A percentile compares a stretch with the other conserved stretches of the same genome.
phyloP scores from a whole-genome alignment of 371 early-diverging fungal species.

The Mucor racemosus region DNA sequence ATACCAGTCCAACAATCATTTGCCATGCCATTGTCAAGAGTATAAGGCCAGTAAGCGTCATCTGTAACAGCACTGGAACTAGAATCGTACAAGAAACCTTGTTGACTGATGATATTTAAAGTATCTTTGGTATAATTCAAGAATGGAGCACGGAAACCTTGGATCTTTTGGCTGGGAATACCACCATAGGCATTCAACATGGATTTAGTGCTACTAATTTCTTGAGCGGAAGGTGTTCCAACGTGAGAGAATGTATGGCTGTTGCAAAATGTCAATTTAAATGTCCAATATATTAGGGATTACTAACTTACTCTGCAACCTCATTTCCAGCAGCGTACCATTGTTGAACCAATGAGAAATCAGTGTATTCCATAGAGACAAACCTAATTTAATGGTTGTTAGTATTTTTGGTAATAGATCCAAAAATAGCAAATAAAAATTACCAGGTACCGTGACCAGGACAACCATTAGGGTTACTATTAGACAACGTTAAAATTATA shows the following conservation, averaged over 20 bases:
- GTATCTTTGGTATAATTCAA: conserved; percentile 63
- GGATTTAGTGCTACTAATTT: conserved; percentile 58
- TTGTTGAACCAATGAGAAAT: conserved; percentile 66
- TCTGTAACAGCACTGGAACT: conserved; percentile 56
- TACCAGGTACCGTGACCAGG: conserved; percentile 55
- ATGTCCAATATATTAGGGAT: neutral
- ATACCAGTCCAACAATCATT: conserved; percentile 68
- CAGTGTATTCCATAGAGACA: conserved; percentile 67
- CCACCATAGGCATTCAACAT: conserved; percentile 67
- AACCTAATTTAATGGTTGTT: neutral
- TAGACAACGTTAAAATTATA: conserved; percentile 12
- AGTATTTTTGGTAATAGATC: conserved; percentile 19
- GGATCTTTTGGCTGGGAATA: conserved; percentile 66
- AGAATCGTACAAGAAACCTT: conserved; percentile 69
- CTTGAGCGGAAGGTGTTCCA: conserved; percentile 50
- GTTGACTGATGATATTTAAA: conserved; percentile 50
- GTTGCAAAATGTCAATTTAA: neutral
- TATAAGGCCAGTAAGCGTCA: conserved; percentile 74
- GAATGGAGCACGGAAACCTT: conserved; percentile 74
- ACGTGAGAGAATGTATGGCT: conserved; percentile 69
- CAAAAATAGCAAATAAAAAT: conserved; percentile 16
- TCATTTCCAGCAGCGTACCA: conserved; percentile 77
- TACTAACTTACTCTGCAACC: conserved; percentile 57
- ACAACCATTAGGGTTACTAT: conserved; percentile 69
- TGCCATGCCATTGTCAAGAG: conserved; percentile 71